Conservation (phyloP, 2,329 filamentous ascomycete species). For the Thermomyces lanuginosus region DNA sequence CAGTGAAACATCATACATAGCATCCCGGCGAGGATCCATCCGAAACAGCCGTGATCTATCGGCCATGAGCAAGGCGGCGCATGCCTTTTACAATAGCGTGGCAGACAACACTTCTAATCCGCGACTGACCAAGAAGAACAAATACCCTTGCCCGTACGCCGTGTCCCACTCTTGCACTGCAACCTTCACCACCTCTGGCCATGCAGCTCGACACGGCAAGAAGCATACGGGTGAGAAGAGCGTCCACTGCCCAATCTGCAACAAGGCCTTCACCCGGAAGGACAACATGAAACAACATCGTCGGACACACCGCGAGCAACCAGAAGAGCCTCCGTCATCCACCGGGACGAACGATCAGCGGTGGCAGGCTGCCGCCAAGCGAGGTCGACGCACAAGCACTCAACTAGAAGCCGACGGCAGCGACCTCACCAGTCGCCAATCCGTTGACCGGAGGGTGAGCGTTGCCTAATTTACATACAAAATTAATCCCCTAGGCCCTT, state of each 20-base stretch:
- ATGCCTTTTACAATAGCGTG: slow-evolving; percentile 6
- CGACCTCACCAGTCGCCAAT: neutral
- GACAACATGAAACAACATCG: slow-evolving; percentile 57
- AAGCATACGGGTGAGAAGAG: slow-evolving; percentile 54
- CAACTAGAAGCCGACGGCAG: slow-evolving; percentile 1
- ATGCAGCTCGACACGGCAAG: slow-evolving; percentile 51
- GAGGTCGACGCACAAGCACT: neutral
- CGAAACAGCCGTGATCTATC: neutral
- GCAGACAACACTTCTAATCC: too few relatives aligned
- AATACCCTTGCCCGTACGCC: slow-evolving; percentile 49
- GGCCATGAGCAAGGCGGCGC: neutral
- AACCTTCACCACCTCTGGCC: slow-evolving; percentile 50
- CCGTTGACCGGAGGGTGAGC: too few relatives aligned
- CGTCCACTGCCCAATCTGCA: slow-evolving; percentile 50
- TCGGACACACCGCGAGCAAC: slow-evolving; percentile 37
- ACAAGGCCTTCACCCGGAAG: slow-evolving; percentile 52
- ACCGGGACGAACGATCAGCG: slow-evolving; percentile 1
- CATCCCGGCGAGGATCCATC: neutral
- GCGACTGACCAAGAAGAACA: slow-evolving; percentile 39
- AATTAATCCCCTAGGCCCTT: too few relatives aligned
- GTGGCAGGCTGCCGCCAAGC: neutral
- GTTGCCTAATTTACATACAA: too few relatives aligned
- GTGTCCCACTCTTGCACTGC: slow-evolving; percentile 42
- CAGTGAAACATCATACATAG: neutral
- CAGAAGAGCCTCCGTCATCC: slow-evolving; percentile 12